A percentile compares a stretch with the other conserved stretches of the same genome.
phyloP scores from a whole-genome alignment of 305 asterid species.

The Lippia alba region DNA sequence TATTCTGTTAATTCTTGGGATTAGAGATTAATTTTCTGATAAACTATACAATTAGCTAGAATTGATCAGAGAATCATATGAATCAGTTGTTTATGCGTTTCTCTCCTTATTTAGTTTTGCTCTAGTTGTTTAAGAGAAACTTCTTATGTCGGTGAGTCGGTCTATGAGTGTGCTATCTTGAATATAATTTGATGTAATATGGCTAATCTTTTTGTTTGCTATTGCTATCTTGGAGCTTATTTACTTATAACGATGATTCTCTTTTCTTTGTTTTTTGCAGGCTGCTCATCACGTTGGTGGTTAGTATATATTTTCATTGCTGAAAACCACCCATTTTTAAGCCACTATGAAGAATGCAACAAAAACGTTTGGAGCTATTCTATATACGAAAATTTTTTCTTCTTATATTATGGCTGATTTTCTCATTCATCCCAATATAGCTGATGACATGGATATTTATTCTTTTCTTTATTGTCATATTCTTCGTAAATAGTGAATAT shows the following conservation, averaged over 20 bases:
- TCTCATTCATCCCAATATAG: neutral
- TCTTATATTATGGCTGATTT: neutral
- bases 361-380: slow-evolving; percentile 2
- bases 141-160: neutral
- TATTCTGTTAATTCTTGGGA: slow-evolving; percentile 3
- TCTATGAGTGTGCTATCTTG: neutral
- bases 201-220: neutral
- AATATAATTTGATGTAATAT: slow-evolving; percentile 12
- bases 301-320: slow-evolving; percentile 42
- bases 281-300: slow-evolving; percentile 60
- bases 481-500: slow-evolving; percentile 4
- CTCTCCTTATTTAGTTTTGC: neutral
- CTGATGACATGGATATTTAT: neutral
- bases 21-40: too few relatives aligned
- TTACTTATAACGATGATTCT: slow-evolving; percentile 20
- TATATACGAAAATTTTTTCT: slow-evolving; percentile 8
- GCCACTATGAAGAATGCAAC: slow-evolving; percentile 7
- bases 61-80: neutral
- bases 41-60: too few relatives aligned
- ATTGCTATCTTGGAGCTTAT: slow-evolving; percentile 2
- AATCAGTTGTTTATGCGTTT: neutral
- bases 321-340: slow-evolving; percentile 10
- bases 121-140: neutral
- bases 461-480: neutral
- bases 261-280: slow-evolving; percentile 49